These are phyloP conservation scores for Neoascochyta sp. DNA, from an alignment of 2,329 filamentous ascomycete genomes.

Conservation along the genomic window DNA sequence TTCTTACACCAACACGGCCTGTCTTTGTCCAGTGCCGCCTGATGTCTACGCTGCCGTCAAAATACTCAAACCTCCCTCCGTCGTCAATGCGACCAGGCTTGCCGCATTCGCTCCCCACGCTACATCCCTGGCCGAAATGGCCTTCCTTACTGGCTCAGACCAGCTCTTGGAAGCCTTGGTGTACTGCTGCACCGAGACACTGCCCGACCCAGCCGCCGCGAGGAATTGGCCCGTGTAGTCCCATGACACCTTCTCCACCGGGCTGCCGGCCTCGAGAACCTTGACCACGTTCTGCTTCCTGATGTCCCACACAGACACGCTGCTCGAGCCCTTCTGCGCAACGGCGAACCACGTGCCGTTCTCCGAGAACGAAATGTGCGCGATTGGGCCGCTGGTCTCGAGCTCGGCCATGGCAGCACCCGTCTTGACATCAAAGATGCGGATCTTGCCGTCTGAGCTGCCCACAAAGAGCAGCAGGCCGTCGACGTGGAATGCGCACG, in stretches of 20 bases:
- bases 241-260: constrained; percentile 76
- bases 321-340: constrained; percentile 70
- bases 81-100: constrained; percentile 70
- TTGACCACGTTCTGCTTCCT: constrained; percentile 80
- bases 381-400: constrained; percentile 60
- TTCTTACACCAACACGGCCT: too few species aligned
- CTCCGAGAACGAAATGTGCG: constrained; percentile 82
- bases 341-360: constrained; percentile 96
- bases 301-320: constrained; percentile 84
- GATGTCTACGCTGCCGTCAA: constrained; percentile 51
- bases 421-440: constrained; percentile 82
- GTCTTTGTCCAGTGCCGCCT: too few species aligned
- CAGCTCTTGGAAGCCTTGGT: constrained; percentile 81
- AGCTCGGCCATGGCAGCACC: constrained; percentile 75
- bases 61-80: constrained; percentile 71
- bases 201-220: constrained; percentile 73
- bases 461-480: constrained; percentile 90
- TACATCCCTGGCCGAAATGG: constrained; percentile 67
- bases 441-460: constrained; percentile 73
- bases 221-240: constrained; percentile 95
- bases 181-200: constrained; percentile 85
- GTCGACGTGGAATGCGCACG: constrained; percentile 88
- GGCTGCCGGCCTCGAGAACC: constrained; percentile 77
- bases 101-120: constrained; percentile 74
- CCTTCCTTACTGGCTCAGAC: constrained; percentile 78